phyloP scores from a whole-genome alignment of 345 rosid species.

The Citrus sinensis region DNA sequence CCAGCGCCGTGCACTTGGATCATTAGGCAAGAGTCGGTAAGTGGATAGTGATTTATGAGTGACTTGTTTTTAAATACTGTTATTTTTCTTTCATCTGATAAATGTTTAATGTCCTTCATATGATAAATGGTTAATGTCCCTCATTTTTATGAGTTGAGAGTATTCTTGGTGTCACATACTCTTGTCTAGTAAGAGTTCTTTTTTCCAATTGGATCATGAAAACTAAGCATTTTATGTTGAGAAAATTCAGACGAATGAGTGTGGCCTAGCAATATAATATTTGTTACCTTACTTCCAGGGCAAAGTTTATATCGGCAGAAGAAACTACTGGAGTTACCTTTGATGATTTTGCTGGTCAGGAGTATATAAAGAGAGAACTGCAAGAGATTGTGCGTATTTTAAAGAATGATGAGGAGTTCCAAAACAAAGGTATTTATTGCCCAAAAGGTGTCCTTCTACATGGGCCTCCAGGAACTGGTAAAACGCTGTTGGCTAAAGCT shows the following conservation, averaged over 20 bases:
- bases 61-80: not conserved
- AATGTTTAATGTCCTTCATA: not conserved
- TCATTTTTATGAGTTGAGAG: not conserved
- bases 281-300: constrained; percentile 40
- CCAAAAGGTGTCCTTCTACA: constrained; percentile 98
- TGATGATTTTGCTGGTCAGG: constrained; percentile 98
- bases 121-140: not conserved
- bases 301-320: constrained; percentile 93
- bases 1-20: constrained; percentile 78
- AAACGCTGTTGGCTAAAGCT: constrained; percentile 95
- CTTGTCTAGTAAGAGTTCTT: not conserved
- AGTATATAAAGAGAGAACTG: constrained; percentile 85
- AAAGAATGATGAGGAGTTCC: constrained; percentile 91
- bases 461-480: constrained; percentile 98
- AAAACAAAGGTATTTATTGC: constrained; percentile 87
- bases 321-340: constrained; percentile 93
- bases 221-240: constrained; percentile 1
- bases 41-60: constrained; percentile 24
- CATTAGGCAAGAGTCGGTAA: constrained; percentile 91
- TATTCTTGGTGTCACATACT: not conserved
- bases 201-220: not conserved
- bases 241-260: not conserved
- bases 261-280: constrained; percentile 16
- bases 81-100: constrained; percentile 5
- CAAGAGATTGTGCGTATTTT: constrained; percentile 88